Percentiles rank a stretch among this genome's conserved stretches.
Conservation (phyloP, 2,329 filamentous ascomycete species). For the Alternaria viburni region DNA sequence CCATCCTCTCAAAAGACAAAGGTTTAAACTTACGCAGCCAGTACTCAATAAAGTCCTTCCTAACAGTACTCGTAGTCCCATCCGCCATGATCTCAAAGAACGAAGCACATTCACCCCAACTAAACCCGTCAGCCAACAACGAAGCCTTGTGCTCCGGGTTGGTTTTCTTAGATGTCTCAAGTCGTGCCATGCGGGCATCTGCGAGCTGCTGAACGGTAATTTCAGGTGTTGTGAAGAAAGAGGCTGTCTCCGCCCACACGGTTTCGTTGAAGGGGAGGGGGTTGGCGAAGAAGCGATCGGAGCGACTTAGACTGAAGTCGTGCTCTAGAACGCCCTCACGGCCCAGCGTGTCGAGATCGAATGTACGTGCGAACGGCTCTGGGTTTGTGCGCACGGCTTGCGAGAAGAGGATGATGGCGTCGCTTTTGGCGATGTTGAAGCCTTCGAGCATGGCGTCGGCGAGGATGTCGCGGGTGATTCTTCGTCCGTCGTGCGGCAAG, state of each 20-base stretch:
- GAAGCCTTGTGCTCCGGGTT: conserved; percentile 11
- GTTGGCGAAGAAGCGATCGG: conserved; percentile 9
- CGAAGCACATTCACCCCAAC: conserved; percentile 12
- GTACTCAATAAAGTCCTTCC: conserved; percentile 14
- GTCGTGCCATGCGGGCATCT: not conserved
- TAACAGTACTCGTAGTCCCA: conserved; percentile 8
- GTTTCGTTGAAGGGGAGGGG: conserved; percentile 13
- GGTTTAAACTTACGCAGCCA: conserved; percentile 8
- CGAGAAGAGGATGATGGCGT: conserved; percentile 11
- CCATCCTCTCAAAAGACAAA: not conserved
- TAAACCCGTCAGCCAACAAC: conserved; percentile 5
- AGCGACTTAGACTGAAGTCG: conserved; percentile 12
- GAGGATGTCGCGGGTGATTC: conserved; percentile 9
- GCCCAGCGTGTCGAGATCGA: conserved; percentile 8
- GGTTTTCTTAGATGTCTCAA: conserved; percentile 5
- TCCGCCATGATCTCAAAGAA: conserved; percentile 16
- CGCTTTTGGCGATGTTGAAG: conserved; percentile 11
- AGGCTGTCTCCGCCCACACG: conserved; percentile 8
- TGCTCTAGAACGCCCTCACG: conserved; percentile 10
- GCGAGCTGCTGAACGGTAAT: conserved; percentile 9
- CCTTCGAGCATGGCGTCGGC: conserved; percentile 10
- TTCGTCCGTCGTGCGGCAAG: not conserved
- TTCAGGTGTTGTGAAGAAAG: conserved; percentile 4
- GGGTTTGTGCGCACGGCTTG: conserved; percentile 11
- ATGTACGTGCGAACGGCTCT: conserved; percentile 1